Percentiles rank a stretch among this genome's conserved stretches.
Conservation (phyloP, 1,139 yeast genomes). For the Barnettozyma hawaiiensis region DNA sequence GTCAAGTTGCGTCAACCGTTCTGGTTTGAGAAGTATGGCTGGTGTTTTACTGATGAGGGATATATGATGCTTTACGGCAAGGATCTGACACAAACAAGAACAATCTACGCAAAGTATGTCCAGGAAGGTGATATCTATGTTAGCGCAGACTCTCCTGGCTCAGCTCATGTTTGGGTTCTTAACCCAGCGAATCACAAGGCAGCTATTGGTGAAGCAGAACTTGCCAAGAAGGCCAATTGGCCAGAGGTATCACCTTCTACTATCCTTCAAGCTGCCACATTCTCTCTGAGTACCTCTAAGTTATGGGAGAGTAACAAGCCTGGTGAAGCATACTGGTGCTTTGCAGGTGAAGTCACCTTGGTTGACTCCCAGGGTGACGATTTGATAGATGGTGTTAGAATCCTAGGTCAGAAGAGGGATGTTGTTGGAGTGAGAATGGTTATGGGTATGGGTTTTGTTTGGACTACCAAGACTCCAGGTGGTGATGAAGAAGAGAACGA, state of each 20-base stretch:
- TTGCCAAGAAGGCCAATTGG: slow-evolving; percentile 19
- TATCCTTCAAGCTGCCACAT: slow-evolving; percentile 82
- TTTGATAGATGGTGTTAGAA: slow-evolving; percentile 61
- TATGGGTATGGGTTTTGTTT: slow-evolving; percentile 83
- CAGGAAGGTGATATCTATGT: slow-evolving; percentile 67
- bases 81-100: slow-evolving; percentile 78
- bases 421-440: slow-evolving; percentile 81
- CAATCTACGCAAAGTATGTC: slow-evolving; percentile 74
- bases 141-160: slow-evolving; percentile 68
- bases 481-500: slow-evolving; percentile 20
- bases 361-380: slow-evolving; percentile 58
- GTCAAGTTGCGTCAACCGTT: slow-evolving; percentile 42
- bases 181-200: slow-evolving; percentile 41
- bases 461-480: slow-evolving; percentile 44
- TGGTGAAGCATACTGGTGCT: slow-evolving; percentile 73
- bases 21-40: slow-evolving; percentile 91
- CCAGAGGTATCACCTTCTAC: slow-evolving; percentile 70
- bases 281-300: slow-evolving; percentile 70
- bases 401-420: slow-evolving; percentile 47
- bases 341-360: slow-evolving; percentile 61
- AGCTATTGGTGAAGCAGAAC: background rate
- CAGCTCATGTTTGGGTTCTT: slow-evolving; percentile 72
- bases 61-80: slow-evolving; percentile 83
- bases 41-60: slow-evolving; percentile 91
- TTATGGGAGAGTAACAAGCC: slow-evolving; percentile 80